Evolutionary conservation across 768 basidiomycete species (phyloP), one percentile per base, ranked within the genome.

Genomic region (Trichaptum fuscoviolaceum): DNA sequence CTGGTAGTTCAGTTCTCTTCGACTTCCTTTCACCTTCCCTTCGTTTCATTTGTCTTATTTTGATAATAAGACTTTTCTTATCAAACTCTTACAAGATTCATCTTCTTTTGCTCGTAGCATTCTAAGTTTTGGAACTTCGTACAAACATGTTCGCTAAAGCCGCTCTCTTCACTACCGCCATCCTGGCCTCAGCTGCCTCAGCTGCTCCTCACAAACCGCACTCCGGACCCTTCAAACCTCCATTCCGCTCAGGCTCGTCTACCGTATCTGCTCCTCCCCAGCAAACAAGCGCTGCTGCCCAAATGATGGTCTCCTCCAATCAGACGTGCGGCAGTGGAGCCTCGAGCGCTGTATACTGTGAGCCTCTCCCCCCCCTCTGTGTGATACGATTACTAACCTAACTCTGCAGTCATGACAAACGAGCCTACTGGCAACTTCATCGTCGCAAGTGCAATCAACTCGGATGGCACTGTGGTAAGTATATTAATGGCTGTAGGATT

Each of bases 321-420:
- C 42, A 52, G 42, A 52, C 42, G 2, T 52, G 42, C 20, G 42
- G 42, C 42, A 52, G 42, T 12, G 42, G 42, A 3, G 59, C 59
- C 23, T 7, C 59, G 7, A 71, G 72, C 20, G 73, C 74, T 18
- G 67, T 69, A 25, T 75, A 76, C 62, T 74, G 74, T 72, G 60
- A 59, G 72, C 67, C 0, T 57, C 17, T 23, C 10, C 12, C 17
- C 18, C 17, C 17, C n/a, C 10, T 18, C 34, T 23, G 27, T 20
- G 6, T 20, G 25, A n/a, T 52, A 3, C 58, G 1, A 52, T 62
- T 20, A 52, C 61, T 67, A 67, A 34, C 42, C 35, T 24, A 26
- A 17, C 25, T 66, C 18, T n/a, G 27, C 65, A 85, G 83, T 84
- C 71, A 80, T 84, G 35, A 82, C 83, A 10, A 85, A 85, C 69